Evolutionary conservation across 495 filamentous ascomycete species (phyloP), one percentile per base, ranked within the genome.

Genomic region (Penicillium argentinense): DNA sequence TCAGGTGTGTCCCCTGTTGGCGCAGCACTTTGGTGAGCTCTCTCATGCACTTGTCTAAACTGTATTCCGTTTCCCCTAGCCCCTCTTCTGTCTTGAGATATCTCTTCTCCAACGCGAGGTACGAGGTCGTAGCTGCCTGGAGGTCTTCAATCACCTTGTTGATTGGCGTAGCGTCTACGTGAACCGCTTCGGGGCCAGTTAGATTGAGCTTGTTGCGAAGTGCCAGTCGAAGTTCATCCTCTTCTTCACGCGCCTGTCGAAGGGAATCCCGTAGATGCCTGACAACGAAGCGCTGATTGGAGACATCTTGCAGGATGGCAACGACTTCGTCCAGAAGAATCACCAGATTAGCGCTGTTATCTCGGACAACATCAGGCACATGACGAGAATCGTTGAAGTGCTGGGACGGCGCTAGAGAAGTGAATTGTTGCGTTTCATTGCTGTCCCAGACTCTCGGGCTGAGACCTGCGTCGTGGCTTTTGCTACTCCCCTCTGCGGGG

Each of bases 21-120:
- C 33, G 16, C 21, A 53, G 30, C 1, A 30, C 14, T 7, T 25
- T 19, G 16, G 51, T 42, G 3, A 64, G 40, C 16, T 6, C 49
- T 42, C 51, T 53, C 41, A 58, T 54, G 9, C 49, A 45, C 29
- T 49, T 46, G n/a, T 47, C 44, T 12, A 65, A 53, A 5, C 29
- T 5, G n/a, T 49, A 58, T 30, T 71, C 65, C 11, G 53, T 29
- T 16, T 58, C 36, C 25, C 49, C 57, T 18, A 70, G 42, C 33
- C 53, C 39, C 13, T 62, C 53, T 47, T 71, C 67, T 4, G 50
- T 44, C 29, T 52, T 18, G 19, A 60, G 48, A 38, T 65, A 63
- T 7, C 43, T 54, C 9, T 45, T 42, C 36, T 71, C 66, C 36
- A 63, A 26, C 5, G 45, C 33, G 29, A 54, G 39, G 30, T 64